Percentiles rank a stretch among this genome's conserved stretches.
phyloP scores from a whole-genome alignment of 805 yeast genomes.

The Martiniozyma abietophila region DNA sequence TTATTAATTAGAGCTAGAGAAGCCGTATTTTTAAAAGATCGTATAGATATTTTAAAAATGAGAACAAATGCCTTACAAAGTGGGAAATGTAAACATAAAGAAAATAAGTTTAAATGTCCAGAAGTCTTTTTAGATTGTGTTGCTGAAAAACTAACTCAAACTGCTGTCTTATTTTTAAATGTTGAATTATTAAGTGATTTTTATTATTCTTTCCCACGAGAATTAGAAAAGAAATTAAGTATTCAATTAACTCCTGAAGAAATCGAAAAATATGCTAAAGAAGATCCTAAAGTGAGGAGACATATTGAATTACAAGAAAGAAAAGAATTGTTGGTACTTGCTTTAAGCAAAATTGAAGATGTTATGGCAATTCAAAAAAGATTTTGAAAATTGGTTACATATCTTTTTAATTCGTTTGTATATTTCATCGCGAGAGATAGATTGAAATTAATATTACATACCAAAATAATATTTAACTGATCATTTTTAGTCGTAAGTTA shows the following conservation, averaged over 20 bases:
- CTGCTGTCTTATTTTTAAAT: slow-evolving; percentile 86
- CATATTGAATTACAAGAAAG: slow-evolving; percentile 93
- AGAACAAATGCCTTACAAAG: slow-evolving; percentile 70
- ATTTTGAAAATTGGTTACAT: slow-evolving; percentile 3
- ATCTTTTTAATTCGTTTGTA: neutral
- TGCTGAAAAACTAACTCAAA: slow-evolving; percentile 81
- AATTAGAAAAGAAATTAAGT: slow-evolving; percentile 68
- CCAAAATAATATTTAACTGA: too few relatives aligned
- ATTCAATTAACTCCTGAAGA: slow-evolving; percentile 60
- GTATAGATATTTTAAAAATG: slow-evolving; percentile 61
- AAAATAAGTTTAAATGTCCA: slow-evolving; percentile 85
- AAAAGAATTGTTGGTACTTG: slow-evolving; percentile 78
- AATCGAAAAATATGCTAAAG: slow-evolving; percentile 83
- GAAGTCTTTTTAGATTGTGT: slow-evolving; percentile 90
- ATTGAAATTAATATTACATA: too few relatives aligned
- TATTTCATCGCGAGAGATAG: too few relatives aligned
- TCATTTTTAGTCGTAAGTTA: too few relatives aligned
- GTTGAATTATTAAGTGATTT: slow-evolving; percentile 92
- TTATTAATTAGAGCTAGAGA: slow-evolving; percentile 72
- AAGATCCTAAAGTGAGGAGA: slow-evolving; percentile 81
- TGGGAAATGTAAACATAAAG: slow-evolving; percentile 66
- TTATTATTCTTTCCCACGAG: slow-evolving; percentile 93
- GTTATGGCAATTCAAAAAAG: slow-evolving; percentile 58
- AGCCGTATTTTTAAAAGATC: slow-evolving; percentile 69
- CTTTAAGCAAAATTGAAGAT: slow-evolving; percentile 74